Percentiles rank a stretch among this genome's conserved stretches.
phyloP scores from a whole-genome alignment of 148 eudicot species.

The Camellia japonica region DNA sequence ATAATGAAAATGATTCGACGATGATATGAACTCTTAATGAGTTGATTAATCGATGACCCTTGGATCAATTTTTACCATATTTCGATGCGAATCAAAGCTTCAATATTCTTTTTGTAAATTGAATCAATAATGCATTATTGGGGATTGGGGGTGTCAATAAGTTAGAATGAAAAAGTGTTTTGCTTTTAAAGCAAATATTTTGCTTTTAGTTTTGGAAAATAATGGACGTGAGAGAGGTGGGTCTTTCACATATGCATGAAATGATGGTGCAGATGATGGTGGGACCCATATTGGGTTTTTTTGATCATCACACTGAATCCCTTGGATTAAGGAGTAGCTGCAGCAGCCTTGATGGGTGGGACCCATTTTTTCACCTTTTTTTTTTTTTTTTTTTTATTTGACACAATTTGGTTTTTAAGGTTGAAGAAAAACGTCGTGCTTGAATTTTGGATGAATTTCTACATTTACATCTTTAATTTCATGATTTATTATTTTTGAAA shows the following conservation, averaged over 20 bases:
- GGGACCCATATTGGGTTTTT: constrained; percentile 28
- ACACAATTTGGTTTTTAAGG: too few species aligned
- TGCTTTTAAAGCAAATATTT: constrained; percentile 22
- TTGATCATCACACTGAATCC: constrained; percentile 32
- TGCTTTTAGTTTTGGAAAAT: constrained; percentile 16
- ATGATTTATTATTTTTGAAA: too few species aligned
- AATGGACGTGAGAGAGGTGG: constrained; percentile 27
- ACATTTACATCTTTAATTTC: too few species aligned
- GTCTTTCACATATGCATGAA: constrained; percentile 33
- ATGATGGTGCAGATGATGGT: constrained; percentile 43
- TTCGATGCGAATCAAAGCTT: constrained; percentile 19
- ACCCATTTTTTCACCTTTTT: background rate
- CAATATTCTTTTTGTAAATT: constrained; percentile 15
- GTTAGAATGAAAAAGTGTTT: background rate
- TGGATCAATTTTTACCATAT: background rate
- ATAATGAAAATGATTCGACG: background rate
- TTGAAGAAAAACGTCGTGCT: too few species aligned
- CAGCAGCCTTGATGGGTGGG: constrained; percentile 39
- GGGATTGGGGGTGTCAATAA: too few species aligned
- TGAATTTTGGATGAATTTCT: too few species aligned
- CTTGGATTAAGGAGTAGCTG: constrained; percentile 44
- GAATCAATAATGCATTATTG: background rate
- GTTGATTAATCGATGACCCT: background rate
- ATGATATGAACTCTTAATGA: background rate
- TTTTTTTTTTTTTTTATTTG: constrained; percentile 13